Evolutionary conservation across 257 asterid species (phyloP), one percentile per base, ranked within the genome.

Genomic region (Forsythia viridissima): DNA sequence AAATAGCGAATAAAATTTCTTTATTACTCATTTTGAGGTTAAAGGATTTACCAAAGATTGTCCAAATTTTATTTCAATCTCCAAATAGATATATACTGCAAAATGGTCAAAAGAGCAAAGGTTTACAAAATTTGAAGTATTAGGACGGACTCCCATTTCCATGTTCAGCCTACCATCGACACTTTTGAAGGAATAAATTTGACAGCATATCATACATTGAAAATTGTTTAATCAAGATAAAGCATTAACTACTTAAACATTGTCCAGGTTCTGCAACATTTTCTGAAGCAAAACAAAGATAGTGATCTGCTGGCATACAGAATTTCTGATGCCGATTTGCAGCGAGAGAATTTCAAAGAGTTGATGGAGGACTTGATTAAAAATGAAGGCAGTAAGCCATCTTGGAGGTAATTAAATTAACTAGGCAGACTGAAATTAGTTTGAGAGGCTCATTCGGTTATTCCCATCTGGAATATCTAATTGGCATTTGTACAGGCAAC

Each of bases 241-340:
- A 36, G 6, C 6, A 13, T 40, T 82, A 70, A 48, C 52, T 38
- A 73, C 73, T 71, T 51, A 37, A 76, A 79, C 76, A 40, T 80
- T 80, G 68, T 78, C 41, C 93, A 95, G 99, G 92, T 85, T 71
- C 89, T 95, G 24, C 96, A 93, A 79, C 91, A 92, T 85, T 89
- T 88, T 87, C 88, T 90, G 80, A 87, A 87, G 76, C 97, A 91
- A 84, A 87, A 86, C 65, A 93, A 92, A 87, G 94, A 88, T 74
- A 82, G 90, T 78, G 90, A 91, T 61, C 76, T 77, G 82, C 73
- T 79, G 73, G 81, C 86, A 65, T 83, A 79, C 70, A 78, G 77
- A 80, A 74, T 82, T 82, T 80, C 92, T 44, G 90, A 86, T 79
- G 77, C 85, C 80, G 88, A 88, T 80, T 80, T 85, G 86, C 93